Conservation (phyloP, 2,329 filamentous ascomycete species). For the Fusarium robinianum region DNA sequence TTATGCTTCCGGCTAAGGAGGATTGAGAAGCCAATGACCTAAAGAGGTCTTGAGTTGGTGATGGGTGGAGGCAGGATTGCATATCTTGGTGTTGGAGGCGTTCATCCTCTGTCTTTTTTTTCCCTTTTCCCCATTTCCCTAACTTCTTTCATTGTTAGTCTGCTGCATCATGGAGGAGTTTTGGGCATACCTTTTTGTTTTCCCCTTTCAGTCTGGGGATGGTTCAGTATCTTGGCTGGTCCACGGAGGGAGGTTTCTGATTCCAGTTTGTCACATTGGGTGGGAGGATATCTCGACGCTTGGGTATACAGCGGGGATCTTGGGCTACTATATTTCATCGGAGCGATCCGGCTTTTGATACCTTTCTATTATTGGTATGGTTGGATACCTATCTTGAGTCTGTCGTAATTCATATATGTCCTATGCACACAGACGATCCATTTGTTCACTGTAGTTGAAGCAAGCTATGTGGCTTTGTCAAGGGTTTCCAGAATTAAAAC, state of each 20-base stretch:
- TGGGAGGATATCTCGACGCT: slow-evolving; percentile 14
- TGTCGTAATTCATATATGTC: too few species aligned
- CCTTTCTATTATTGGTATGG: slow-evolving; percentile 5
- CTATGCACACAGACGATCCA: neutral
- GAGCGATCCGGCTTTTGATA: slow-evolving; percentile 33
- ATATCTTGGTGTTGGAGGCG: slow-evolving; percentile 31
- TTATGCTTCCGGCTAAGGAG: slow-evolving; percentile 54
- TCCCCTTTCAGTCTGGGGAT: slow-evolving; percentile 10
- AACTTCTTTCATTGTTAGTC: slow-evolving; percentile 7
- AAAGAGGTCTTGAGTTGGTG: too few species aligned
- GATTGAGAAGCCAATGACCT: slow-evolving; percentile 22
- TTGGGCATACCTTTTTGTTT: slow-evolving; percentile 17
- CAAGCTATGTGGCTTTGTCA: too few species aligned
- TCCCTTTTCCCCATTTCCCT: slow-evolving; percentile 3
- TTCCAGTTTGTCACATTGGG: slow-evolving; percentile 13
- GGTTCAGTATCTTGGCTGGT: slow-evolving; percentile 29
- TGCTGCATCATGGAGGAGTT: slow-evolving; percentile 31
- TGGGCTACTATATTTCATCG: slow-evolving; percentile 25
- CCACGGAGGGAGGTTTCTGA: slow-evolving; percentile 9
- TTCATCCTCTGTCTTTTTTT: slow-evolving; percentile 16
- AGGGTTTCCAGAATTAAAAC: too few species aligned
- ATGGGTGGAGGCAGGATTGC: slow-evolving; percentile 14
- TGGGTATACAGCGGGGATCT: slow-evolving; percentile 10
- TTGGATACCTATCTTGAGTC: neutral
- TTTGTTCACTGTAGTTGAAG: neutral